Percentiles rank a stretch among this genome's conserved stretches.
Conservation (phyloP, 176 grass and related monocot species). For the Stipa capillata region DNA sequence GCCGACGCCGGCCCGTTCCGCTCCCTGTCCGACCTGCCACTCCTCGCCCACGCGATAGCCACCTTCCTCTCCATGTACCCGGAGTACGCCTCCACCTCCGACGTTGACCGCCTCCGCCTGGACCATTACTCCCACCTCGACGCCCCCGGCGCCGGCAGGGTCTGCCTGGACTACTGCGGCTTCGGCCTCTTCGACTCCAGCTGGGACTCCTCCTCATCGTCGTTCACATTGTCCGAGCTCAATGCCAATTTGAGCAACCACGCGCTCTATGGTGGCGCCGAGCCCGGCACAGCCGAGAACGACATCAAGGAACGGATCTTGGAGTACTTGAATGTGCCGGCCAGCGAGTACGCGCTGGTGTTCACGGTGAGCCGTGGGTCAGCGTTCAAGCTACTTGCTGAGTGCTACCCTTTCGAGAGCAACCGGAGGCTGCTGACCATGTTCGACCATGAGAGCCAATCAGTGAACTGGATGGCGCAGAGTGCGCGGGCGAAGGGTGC, state of each 20-base stretch:
- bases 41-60: conserved; percentile 49
- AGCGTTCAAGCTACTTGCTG: conserved; percentile 79
- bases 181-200: conserved; percentile 81
- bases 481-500: conserved; percentile 84
- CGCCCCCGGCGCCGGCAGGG: conserved; percentile 47
- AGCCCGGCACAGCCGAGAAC: conserved; percentile 61
- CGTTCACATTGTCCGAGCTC: conserved; percentile 80
- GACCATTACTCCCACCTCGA: conserved; percentile 83
- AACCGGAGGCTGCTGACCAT: conserved; percentile 94
- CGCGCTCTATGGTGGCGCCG: conserved; percentile 67
- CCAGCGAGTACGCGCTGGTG: conserved; percentile 81
- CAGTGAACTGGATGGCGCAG: conserved; percentile 91
- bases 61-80: conserved; percentile 95
- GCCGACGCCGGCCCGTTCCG: conserved; percentile 53
- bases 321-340: conserved; percentile 87
- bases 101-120: conserved; percentile 68
- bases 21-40: conserved; percentile 59
- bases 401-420: conserved; percentile 89
- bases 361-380: conserved; percentile 92
- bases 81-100: conserved; percentile 63
- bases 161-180: conserved; percentile 95
- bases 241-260: conserved; percentile 98
- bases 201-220: conserved; percentile 75
- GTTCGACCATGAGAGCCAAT: conserved; percentile 99
- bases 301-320: conserved; percentile 92